Percentiles rank a stretch among this genome's conserved stretches.
Evolutionary conservation across 768 basidiomycete species (phyloP).

Genomic region (Russula virescens): DNA sequence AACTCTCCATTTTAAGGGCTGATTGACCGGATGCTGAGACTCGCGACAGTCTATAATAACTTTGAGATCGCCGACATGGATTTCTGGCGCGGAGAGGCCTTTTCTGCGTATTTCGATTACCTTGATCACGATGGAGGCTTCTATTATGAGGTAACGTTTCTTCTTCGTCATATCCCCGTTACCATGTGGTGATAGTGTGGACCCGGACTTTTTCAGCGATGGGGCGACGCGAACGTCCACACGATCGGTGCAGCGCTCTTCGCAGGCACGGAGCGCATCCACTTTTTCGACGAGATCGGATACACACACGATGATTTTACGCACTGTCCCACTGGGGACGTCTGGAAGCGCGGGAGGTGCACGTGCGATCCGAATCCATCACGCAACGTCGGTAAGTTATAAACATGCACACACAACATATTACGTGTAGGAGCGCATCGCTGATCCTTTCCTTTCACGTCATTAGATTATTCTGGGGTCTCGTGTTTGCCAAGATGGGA

Average conservation of each 20-base stretch:
- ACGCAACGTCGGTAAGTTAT: conserved; percentile 50
- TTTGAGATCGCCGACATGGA: conserved; percentile 87
- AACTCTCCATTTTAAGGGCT: no score
- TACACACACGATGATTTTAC: conserved; percentile 75
- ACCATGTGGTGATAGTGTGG: no score
- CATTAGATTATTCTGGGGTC: neutral
- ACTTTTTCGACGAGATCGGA: conserved; percentile 83
- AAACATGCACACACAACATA: no score
- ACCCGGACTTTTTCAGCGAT: conserved; percentile 47
- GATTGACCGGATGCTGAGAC: neutral
- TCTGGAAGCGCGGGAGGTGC: conserved; percentile 40
- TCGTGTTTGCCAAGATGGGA: neutral
- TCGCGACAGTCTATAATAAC: conserved; percentile 74
- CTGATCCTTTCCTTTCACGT: neutral
- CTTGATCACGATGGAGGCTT: conserved; percentile 82
- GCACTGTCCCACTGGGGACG: conserved; percentile 40
- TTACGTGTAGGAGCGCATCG: no score
- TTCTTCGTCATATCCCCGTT: no score
- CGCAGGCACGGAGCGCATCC: conserved; percentile 65
- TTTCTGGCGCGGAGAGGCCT: conserved; percentile 80
- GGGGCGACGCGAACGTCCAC: conserved; percentile 88
- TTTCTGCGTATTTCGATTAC: conserved; percentile 76
- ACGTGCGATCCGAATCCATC: conserved; percentile 38
- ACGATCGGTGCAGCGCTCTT: conserved; percentile 78
- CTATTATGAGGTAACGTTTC: conserved; percentile 63